Conservation (phyloP, 768 basidiomycete species). For the Naganishia kalamii region DNA sequence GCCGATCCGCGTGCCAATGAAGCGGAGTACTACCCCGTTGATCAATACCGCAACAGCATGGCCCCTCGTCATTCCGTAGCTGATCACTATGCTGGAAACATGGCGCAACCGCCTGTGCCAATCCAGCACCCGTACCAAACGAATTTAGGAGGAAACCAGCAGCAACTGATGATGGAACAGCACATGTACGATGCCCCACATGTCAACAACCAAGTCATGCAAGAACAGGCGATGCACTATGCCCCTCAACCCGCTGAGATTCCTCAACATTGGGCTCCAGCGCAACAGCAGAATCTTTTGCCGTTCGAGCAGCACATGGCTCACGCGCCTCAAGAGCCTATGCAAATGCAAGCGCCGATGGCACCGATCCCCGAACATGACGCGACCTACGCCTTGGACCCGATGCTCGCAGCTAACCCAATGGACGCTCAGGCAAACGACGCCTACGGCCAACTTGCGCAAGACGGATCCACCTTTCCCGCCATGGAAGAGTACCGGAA, state of each 20-base stretch:
- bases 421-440: background rate
- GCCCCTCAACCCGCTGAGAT: background rate
- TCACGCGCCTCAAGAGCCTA: background rate
- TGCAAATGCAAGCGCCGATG: background rate
- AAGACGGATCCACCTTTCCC: background rate
- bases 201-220: background rate
- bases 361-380: background rate
- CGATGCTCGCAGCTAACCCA: background rate
- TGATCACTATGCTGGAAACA: background rate
- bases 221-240: background rate
- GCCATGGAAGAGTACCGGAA: constrained; percentile 11
- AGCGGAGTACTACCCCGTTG: background rate
- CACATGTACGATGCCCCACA: background rate
- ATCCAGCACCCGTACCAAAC: background rate
- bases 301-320: background rate
- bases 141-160: background rate
- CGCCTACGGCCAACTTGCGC: constrained; percentile 1
- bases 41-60: background rate
- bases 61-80: background rate
- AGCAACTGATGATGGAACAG: background rate
- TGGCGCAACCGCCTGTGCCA: background rate
- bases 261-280: background rate
- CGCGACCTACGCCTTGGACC: background rate
- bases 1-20: background rate
- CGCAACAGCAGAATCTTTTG: background rate